Conservation (phyloP, 352 stramenopile genomes). For the Globisporangium cederbergense region DNA sequence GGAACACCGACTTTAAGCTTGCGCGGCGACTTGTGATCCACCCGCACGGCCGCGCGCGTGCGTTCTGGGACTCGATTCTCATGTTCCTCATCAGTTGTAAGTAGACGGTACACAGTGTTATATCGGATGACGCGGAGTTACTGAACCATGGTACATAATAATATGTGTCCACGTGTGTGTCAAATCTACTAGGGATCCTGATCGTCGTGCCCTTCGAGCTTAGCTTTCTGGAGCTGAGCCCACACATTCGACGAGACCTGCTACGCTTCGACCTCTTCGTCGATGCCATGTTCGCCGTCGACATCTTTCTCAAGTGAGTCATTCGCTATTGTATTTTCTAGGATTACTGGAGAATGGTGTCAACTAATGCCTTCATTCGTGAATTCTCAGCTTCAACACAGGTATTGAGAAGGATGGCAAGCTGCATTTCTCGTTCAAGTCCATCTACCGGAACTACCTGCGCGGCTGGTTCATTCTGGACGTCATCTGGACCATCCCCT, state of each 20-base stretch:
- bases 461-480: slow-evolving; percentile 56
- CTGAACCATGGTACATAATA: neutral
- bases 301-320: slow-evolving; percentile 73
- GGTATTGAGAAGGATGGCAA: slow-evolving; percentile 69
- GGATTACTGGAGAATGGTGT: neutral
- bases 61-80: slow-evolving; percentile 55
- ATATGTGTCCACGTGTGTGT: neutral
- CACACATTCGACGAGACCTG: slow-evolving; percentile 29
- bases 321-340: neutral
- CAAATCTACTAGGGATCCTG: slow-evolving; percentile 39
- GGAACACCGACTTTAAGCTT: slow-evolving; percentile 48
- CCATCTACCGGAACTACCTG: slow-evolving; percentile 54
- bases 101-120: neutral
- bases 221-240: slow-evolving; percentile 44
- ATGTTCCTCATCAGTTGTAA: slow-evolving; percentile 68
- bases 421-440: slow-evolving; percentile 56
- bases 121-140: neutral
- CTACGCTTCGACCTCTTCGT: slow-evolving; percentile 58
- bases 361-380: neutral
- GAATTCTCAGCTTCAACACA: slow-evolving; percentile 60
- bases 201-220: slow-evolving; percentile 69
- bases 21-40: slow-evolving; percentile 49
- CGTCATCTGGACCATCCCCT: slow-evolving; percentile 62
- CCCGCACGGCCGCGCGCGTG: slow-evolving; percentile 50
- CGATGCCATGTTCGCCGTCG: slow-evolving; percentile 57